Conservation (phyloP, 257 asterid species). For the Euphrasia confusa region DNA sequence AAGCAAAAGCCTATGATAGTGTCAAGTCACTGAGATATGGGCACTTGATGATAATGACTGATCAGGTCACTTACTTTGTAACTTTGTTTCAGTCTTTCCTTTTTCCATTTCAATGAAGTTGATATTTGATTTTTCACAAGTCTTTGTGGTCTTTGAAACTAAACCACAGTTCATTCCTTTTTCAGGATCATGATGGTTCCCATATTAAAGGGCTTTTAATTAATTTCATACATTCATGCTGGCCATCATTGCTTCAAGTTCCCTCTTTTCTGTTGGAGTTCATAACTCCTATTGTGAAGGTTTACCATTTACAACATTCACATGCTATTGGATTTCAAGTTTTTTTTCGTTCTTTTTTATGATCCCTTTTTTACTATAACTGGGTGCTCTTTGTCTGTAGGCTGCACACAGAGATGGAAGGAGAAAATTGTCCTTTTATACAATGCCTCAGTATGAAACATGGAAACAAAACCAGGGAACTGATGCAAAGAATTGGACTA, state of each 20-base stretch:
- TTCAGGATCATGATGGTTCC: conserved; percentile 87
- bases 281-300: conserved; percentile 38
- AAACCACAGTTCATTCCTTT: background rate
- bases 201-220: conserved; percentile 92
- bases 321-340: background rate
- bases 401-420: conserved; percentile 56
- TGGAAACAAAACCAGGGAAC: conserved; percentile 69
- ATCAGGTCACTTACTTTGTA: conserved; percentile 57
- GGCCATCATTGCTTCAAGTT: conserved; percentile 89
- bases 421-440: conserved; percentile 52
- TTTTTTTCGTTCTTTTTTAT: background rate
- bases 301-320: background rate
- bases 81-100: background rate
- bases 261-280: conserved; percentile 86
- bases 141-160: conserved; percentile 6
- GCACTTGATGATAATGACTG: conserved; percentile 97
- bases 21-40: conserved; percentile 86
- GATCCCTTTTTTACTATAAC: background rate
- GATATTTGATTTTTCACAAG: background rate
- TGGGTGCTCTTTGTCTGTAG: conserved; percentile 31
- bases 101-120: conserved; percentile 4
- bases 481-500: conserved; percentile 71
- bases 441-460: conserved; percentile 91
- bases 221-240: conserved; percentile 84
- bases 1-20: conserved; percentile 66